Conservation (phyloP, 2,329 filamentous ascomycete genomes). For the Byssochlamys sp. region DNA sequence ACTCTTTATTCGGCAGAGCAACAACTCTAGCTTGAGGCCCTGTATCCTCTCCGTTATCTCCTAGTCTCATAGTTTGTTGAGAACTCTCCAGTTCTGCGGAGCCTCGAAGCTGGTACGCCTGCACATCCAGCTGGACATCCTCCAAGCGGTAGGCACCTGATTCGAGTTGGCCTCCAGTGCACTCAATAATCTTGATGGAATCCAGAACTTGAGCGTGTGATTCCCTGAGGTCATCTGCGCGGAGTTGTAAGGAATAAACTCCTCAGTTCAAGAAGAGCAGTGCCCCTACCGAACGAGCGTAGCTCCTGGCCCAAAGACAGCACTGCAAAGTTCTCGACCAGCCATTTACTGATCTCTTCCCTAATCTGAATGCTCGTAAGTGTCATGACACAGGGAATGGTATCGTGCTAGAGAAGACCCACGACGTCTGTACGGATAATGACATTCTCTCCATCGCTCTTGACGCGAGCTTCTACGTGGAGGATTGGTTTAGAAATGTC, state of each 20-base stretch:
- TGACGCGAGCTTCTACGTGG: constrained; percentile 32
- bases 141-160: constrained; percentile 20
- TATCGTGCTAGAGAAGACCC: constrained; percentile 1
- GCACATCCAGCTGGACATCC: constrained; percentile 32
- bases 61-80: constrained; percentile 11
- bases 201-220: constrained; percentile 20
- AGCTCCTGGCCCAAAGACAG: constrained; percentile 27
- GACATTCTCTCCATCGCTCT: constrained; percentile 13
- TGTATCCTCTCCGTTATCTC: constrained; percentile 15
- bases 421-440: constrained; percentile 25
- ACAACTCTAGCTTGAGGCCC: constrained; percentile 23
- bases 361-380: constrained; percentile 18
- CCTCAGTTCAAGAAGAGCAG: neutral
- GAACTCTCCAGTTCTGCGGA: constrained; percentile 13
- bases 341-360: constrained; percentile 28
- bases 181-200: constrained; percentile 30
- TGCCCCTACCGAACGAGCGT: constrained; percentile 17
- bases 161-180: constrained; percentile 18
- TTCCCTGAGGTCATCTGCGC: constrained; percentile 16
- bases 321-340: constrained; percentile 23
- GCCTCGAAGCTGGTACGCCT: constrained; percentile 30
- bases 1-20: constrained; percentile 27
- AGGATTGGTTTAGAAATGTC: constrained; percentile 19
- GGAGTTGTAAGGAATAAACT: constrained; percentile 1
- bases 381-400: neutral